phyloP scores from a whole-genome alignment of 441 rosid species.

The Adansonia madagascariensis region DNA sequence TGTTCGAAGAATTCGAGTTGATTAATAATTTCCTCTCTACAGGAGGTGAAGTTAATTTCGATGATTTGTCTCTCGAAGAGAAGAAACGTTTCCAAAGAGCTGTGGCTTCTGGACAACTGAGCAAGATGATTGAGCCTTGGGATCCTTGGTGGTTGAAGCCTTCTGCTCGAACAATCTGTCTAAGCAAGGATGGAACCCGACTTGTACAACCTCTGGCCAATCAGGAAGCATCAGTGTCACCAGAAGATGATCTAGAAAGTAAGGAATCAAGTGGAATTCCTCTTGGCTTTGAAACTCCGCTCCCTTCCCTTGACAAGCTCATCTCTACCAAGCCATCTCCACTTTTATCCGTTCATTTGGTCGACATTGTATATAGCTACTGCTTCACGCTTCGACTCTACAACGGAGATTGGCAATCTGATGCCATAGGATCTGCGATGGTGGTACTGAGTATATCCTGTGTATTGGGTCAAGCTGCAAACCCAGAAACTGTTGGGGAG shows the following conservation, averaged over 20 bases:
- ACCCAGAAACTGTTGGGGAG: conserved; percentile 66
- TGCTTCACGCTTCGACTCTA: conserved; percentile 82
- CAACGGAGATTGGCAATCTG: conserved; percentile 88
- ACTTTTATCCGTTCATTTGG: conserved; percentile 62
- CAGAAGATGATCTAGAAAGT: conserved; percentile 32
- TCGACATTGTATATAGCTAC: conserved; percentile 70
- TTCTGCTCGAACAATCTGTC: conserved; percentile 63
- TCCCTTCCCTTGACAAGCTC: conserved; percentile 59
- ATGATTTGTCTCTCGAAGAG: conserved; percentile 70
- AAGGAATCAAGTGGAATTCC: conserved; percentile 56
- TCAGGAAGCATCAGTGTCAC: conserved; percentile 32
- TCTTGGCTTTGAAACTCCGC: conserved; percentile 64
- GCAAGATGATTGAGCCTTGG: conserved; percentile 91
- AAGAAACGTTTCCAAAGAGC: conserved; percentile 80
- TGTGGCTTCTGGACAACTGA: conserved; percentile 72
- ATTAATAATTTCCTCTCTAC: conserved; percentile 27
- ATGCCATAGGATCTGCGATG: conserved; percentile 65
- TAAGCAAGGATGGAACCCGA: conserved; percentile 61
- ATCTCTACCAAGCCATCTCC: conserved; percentile 70
- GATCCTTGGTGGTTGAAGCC: conserved; percentile 94
- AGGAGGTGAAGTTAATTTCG: conserved; percentile 51
- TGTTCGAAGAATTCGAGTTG: neutral
- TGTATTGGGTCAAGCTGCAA: conserved; percentile 64
- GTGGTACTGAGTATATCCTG: conserved; percentile 60
- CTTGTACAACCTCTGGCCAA: conserved; percentile 57